Conservation (phyloP, 2,329 filamentous ascomycete species). For the Rutstroemia sp. region DNA sequence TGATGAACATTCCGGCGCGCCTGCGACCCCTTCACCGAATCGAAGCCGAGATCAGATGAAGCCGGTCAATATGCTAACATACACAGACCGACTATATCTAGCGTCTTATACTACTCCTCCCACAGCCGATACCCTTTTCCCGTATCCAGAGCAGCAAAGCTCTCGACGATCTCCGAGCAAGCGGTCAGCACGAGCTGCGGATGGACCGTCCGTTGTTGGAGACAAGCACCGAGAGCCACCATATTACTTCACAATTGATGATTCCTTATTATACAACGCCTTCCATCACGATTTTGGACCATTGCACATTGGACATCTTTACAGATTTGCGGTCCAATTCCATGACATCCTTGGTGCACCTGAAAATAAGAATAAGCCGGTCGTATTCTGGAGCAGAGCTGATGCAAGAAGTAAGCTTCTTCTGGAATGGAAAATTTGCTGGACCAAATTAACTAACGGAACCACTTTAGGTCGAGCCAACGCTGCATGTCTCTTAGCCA, state of each 20-base stretch:
- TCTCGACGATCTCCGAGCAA: conserved; percentile 64
- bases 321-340: conserved; percentile 91
- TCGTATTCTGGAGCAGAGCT: conserved; percentile 93
- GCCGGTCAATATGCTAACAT: conserved; percentile 32
- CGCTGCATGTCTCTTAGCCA: conserved; percentile 87
- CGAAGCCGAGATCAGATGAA: background rate
- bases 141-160: conserved; percentile 55
- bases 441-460: conserved; percentile 21
- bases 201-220: conserved; percentile 43
- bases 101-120: conserved; percentile 84
- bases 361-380: conserved; percentile 79
- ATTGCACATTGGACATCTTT: conserved; percentile 92
- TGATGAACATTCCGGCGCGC: conserved; percentile 10
- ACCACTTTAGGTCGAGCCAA: conserved; percentile 71
- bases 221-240: conserved; percentile 54
- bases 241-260: conserved; percentile 93
- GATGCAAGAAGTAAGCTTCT: conserved; percentile 73
- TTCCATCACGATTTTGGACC: conserved; percentile 99
- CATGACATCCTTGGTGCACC: conserved; percentile 91
- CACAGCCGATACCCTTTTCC: conserved; percentile 75
- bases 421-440: conserved; percentile 9
- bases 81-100: conserved; percentile 82
- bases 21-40: background rate
- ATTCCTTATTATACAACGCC: conserved; percentile 89
- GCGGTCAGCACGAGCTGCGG: conserved; percentile 58